Evolutionary conservation across 2,329 filamentous ascomycete genomes (phyloP).

Genomic region (Fusarium pseudonygamai): DNA sequence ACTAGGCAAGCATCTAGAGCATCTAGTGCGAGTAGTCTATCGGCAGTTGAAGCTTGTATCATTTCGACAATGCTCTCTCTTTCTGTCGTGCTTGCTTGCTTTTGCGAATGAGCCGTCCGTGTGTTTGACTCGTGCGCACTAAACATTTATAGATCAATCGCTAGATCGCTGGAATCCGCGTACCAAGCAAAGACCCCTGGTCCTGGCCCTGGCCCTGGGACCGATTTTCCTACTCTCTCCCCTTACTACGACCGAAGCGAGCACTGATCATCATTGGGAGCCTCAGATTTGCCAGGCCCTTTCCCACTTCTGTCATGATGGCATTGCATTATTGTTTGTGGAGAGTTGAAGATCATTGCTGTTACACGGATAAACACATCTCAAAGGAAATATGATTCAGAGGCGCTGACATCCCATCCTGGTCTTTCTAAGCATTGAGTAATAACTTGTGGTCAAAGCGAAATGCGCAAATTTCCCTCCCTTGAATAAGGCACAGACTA

Average conservation of each 20-base stretch:
- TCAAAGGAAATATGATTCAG: background rate
- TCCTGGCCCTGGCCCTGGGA: background rate
- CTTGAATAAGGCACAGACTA: background rate
- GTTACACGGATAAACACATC: background rate
- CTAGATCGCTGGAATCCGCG: background rate
- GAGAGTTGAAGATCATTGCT: slow-evolving; percentile 7
- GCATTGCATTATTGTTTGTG: slow-evolving; percentile 26
- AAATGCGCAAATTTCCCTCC: slow-evolving; percentile 3
- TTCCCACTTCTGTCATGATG: slow-evolving; percentile 14
- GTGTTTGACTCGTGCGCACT: background rate
- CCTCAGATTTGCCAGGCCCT: background rate
- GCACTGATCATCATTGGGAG: slow-evolving; percentile 4
- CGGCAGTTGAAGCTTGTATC: background rate
- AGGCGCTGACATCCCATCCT: background rate
- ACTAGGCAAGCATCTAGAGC: background rate
- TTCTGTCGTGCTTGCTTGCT: background rate
- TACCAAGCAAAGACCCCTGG: background rate
- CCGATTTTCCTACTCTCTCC: background rate
- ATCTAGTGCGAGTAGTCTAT: background rate
- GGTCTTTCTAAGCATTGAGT: slow-evolving; percentile 2
- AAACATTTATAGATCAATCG: background rate
- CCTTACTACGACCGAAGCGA: slow-evolving; percentile 1
- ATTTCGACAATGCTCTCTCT: background rate
- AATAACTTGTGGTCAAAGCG: slow-evolving; percentile 2
- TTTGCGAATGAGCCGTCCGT: background rate